phyloP scores from a whole-genome alignment of 108 stramenopile genomes.

The Chaetoceros tenuissimus region DNA sequence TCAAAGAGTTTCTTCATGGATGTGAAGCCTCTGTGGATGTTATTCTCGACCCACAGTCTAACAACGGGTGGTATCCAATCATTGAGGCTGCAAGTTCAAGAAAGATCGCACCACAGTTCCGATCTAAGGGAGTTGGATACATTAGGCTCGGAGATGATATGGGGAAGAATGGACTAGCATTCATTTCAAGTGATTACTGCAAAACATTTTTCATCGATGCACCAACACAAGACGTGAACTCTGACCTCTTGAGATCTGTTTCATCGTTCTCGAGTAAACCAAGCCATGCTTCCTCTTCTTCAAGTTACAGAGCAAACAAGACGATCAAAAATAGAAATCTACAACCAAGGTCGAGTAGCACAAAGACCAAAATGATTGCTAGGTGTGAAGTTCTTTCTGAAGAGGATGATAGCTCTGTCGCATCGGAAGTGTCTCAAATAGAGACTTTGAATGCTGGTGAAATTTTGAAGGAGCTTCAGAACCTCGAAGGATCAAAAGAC shows the following conservation, averaged over 20 bases:
- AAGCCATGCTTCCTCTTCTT: not conserved
- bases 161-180: constrained; percentile 44
- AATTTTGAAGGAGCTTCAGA: constrained; percentile 39
- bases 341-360: not conserved
- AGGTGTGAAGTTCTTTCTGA: not conserved
- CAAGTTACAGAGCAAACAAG: too few species aligned
- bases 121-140: constrained; percentile 51
- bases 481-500: constrained; percentile 15
- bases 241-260: constrained; percentile 15
- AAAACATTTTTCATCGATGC: constrained; percentile 33
- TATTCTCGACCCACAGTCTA: constrained; percentile 36
- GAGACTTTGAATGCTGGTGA: constrained; percentile 5
- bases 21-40: constrained; percentile 39
- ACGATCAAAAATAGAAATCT: not conserved
- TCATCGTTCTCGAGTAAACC: not conserved
- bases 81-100: constrained; percentile 25
- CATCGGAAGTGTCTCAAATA: not conserved
- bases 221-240: constrained; percentile 11
- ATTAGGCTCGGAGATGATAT: constrained; percentile 57
- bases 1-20: constrained; percentile 30
- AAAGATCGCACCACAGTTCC: constrained; percentile 51
- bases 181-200: constrained; percentile 42
- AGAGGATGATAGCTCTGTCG: not conserved
- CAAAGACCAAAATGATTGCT: not conserved
- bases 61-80: constrained; percentile 38